Conservation (phyloP, 768 basidiomycete genomes). For the Termitomyces sp. region DNA sequence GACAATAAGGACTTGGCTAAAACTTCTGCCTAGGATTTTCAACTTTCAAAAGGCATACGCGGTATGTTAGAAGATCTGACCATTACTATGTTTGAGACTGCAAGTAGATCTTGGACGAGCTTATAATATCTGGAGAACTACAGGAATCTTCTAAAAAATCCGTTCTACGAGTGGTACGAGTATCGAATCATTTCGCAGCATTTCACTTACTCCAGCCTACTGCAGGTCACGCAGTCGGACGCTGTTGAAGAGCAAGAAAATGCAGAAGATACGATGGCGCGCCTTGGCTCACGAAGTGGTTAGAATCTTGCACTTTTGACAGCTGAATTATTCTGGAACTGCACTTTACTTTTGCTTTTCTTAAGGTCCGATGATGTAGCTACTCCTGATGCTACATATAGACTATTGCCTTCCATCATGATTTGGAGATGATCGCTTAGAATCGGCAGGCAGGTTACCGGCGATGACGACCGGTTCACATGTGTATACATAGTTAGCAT, state of each 20-base stretch:
- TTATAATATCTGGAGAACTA: constrained; percentile 95
- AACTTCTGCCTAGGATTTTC: constrained; percentile 67
- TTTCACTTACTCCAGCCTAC: not conserved
- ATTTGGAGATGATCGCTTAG: not conserved
- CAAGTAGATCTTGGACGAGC: constrained; percentile 80
- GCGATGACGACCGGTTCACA: not conserved
- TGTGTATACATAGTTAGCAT: not conserved
- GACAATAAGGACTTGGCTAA: not conserved
- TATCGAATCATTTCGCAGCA: not conserved
- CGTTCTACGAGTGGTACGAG: constrained; percentile 52
- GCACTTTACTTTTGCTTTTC: constrained; percentile 16
- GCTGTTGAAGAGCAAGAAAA: constrained; percentile 82
- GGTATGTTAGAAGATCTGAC: constrained; percentile 31
- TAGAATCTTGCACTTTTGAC: constrained; percentile 31
- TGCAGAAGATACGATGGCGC: constrained; percentile 74
- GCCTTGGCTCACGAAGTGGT: constrained; percentile 70
- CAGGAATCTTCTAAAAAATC: constrained; percentile 97
- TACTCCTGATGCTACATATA: not conserved
- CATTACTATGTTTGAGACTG: not conserved
- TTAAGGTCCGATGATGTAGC: constrained; percentile 43
- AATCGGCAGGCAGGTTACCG: not conserved
- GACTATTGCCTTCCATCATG: not conserved
- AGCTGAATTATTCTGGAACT: constrained; percentile 15
- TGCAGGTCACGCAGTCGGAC: constrained; percentile 81
- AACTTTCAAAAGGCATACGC: constrained; percentile 99